Base-by-base conservation (phyloP, 495 filamentous ascomycete species). In the Penicillium egyptiacum region DNA sequence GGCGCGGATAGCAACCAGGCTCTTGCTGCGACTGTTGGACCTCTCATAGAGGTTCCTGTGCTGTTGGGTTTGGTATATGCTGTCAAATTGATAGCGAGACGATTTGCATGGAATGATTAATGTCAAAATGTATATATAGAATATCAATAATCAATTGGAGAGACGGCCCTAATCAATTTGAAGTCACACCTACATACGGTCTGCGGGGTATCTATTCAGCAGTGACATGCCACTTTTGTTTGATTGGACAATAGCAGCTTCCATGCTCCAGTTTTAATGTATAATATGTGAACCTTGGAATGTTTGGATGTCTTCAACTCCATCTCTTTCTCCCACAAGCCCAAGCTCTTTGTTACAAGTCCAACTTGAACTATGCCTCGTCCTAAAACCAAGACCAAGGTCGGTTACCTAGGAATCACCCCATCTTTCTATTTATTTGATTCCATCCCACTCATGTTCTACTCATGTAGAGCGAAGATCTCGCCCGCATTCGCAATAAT, bases 41-140 rank as follows among this genome's bases (percentile, higher is more conserved):
- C 92, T 12, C 68, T 98, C 63, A 89, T 97, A 58, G 92, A 96
- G 68, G 92, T 97, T 14, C 92, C 92, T 1, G 91, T 96, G 14
- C 63, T 96, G 61, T 62, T 97, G 49, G 85, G 76, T 1, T 73
- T 96, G 62, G 93, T 96, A 14, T 96, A 95, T 75, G 80, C 87
- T 7, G 82, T 90, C 16, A 86, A 79, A 22, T 57, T 58, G 20
- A 63, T 65, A 33, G 62, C 57, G 0, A 60, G 53, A 45, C 56
- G 66, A 48, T 23, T 53, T 45, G 52, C 53, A 1, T 68, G 65
- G 65, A 55, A 60, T 39, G 57, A 68, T 39, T 62, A 25, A 60
- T 7, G 9, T 2, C 33, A 37, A 37, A 37, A n/a, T 37, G 33
- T n/a, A 37, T 2, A n/a, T 7, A 10, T 17, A 39, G 5, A 39